These are phyloP conservation scores for Corynespora cassiicola DNA, from an alignment of 2,329 filamentous ascomycete species.

Conservation along the genomic window DNA sequence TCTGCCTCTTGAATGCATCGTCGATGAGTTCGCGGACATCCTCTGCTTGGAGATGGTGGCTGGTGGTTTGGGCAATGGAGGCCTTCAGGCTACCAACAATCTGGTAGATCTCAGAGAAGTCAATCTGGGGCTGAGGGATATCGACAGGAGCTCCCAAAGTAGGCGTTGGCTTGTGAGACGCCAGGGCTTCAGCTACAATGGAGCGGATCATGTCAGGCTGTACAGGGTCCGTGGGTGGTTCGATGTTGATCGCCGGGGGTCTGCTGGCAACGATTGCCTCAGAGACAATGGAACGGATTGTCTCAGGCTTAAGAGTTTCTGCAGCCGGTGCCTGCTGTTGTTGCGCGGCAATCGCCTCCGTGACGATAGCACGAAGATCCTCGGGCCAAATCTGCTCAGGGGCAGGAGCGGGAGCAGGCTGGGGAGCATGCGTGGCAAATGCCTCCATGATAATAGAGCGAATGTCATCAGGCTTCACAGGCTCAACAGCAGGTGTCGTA, in stretches of 20 bases:
- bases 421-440: constrained; percentile 35
- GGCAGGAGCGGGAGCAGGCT: constrained; percentile 26
- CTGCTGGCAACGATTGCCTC: constrained; percentile 63
- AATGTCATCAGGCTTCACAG: constrained; percentile 28
- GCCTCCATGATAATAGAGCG: constrained; percentile 37
- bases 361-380: constrained; percentile 60
- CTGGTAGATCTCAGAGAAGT: constrained; percentile 54
- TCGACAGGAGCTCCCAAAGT: constrained; percentile 39
- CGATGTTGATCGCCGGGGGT: constrained; percentile 11
- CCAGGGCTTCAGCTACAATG: constrained; percentile 42
- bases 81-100: constrained; percentile 56
- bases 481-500: constrained; percentile 53
- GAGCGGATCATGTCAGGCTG: constrained; percentile 42
- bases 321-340: constrained; percentile 12
- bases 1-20: constrained; percentile 44
- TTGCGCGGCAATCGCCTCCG: constrained; percentile 67
- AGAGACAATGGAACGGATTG: constrained; percentile 65
- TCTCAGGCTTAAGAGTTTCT: constrained; percentile 61
- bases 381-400: constrained; percentile 40
- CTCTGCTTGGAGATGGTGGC: constrained; percentile 52
- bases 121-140: constrained; percentile 43
- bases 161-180: constrained; percentile 33
- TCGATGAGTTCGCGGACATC: constrained; percentile 47
- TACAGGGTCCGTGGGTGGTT: constrained; percentile 31
- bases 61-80: constrained; percentile 54